phyloP scores from a whole-genome alignment of 176 grass and related monocot species.

The Dactylis glomerata region DNA sequence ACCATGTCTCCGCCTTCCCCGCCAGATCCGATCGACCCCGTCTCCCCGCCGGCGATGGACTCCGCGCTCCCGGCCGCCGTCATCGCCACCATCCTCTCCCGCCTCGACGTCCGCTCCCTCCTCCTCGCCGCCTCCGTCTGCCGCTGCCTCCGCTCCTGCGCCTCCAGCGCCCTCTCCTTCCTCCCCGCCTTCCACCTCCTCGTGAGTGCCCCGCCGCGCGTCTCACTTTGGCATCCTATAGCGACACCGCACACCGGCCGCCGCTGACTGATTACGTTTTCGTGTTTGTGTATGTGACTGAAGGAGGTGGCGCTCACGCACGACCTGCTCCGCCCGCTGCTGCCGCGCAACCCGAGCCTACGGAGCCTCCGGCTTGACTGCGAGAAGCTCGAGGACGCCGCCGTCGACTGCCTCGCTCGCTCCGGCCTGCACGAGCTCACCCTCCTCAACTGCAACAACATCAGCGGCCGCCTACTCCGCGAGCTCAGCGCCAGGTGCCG shows the following conservation, averaged over 20 bases:
- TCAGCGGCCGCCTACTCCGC: constrained; percentile 72
- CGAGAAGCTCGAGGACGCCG: constrained; percentile 57
- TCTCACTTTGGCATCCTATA: background rate
- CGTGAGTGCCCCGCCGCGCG: constrained; percentile 30
- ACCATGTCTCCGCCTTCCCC: constrained; percentile 26
- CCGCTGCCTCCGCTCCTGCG: constrained; percentile 62
- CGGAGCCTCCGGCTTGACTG: constrained; percentile 82
- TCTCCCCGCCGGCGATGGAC: constrained; percentile 47
- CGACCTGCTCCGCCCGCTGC: constrained; percentile 59
- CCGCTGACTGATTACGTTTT: constrained; percentile 5
- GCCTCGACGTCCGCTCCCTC: constrained; percentile 87
- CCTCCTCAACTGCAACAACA: constrained; percentile 70
- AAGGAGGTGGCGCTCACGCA: constrained; percentile 71
- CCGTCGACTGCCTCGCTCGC: constrained; percentile 56
- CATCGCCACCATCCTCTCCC: constrained; percentile 80
- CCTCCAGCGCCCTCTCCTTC: constrained; percentile 65
- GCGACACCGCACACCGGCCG: background rate
- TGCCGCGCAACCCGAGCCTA: constrained; percentile 61
- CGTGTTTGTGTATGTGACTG: constrained; percentile 12
- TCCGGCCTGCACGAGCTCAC: constrained; percentile 69
- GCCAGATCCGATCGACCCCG: constrained; percentile 59
- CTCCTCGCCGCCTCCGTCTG: constrained; percentile 56
- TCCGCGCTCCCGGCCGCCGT: constrained; percentile 57
- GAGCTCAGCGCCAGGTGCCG: constrained; percentile 64
- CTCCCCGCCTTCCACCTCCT: constrained; percentile 75